Base-by-base conservation (phyloP, 805 yeast species). In the Starmerella etchellsii region DNA sequence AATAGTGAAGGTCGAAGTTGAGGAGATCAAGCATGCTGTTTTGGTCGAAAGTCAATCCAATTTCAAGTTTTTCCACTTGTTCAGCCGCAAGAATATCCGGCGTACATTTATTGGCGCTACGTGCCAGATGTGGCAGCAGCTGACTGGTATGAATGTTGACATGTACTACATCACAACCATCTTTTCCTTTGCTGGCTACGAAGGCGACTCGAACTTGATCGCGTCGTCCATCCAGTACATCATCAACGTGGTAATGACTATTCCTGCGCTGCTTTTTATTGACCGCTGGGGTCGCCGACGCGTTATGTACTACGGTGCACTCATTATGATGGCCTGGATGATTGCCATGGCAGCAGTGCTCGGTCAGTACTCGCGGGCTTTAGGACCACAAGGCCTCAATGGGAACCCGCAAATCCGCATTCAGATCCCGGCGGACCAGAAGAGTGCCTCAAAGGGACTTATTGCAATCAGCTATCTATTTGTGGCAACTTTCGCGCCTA, bases 401-500 rank as follows among this genome's bases (percentile, higher is more conserved):
- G 53, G 53, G n/a, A 44, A 50, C 39, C 49, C 48, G n/a, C 47
- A 44, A 38, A 48, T 52, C 16, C 47, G 47, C 14, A 48, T 52
- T 35, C 41, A 39, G 31, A 52, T 51, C 28, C 52, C 54, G n/a
- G 38, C 36, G 8, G 44, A 46, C 22, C 48, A 62, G 26, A 53
- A 47, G 22, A 48, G 60, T 20, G 66, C 70, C 10, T 63, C 67
- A 38, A 65, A 68, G 56, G 69, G 65, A 34, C 63, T 70, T 53
- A 67, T 74, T 53, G 74, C 74, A 16, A 69, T 70, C 51, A 59
- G 67, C 6, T 73, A 74, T 57, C 48, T 71, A 46, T 81, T 78
- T 57, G 77, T 82, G 50, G 75, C 77, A 40, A 76, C 77, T 58
- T 79, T 80, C 64, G 93, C 91, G 9, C 68, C 81, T 3, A 72